Evolutionary conservation across 805 yeast genomes (phyloP), one percentile per base, ranked within the genome.

Genomic region (Hanseniaspora clermontiae): DNA sequence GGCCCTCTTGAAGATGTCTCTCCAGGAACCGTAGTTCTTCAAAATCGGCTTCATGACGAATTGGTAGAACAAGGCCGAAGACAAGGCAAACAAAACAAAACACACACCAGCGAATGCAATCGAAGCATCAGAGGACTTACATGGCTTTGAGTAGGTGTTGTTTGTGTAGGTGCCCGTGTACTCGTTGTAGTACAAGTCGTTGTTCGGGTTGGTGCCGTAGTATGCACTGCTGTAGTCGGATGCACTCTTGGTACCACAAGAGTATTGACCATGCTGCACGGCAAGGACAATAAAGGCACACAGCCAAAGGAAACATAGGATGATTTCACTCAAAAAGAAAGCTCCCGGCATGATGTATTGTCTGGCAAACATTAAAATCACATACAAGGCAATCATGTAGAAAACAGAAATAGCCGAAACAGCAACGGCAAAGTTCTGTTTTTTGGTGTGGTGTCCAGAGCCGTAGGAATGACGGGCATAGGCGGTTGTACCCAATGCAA

Each of bases 251-350:
- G 58, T 58, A 1, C 58, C 51, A 59, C 74, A 71, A 14, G 66
- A 59, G 20, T 59, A 62, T 14, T 64, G 62, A 42, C 72, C 68
- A 52, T 65, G 64, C 4, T 62, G 60, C 11, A 67, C 58, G 7
- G 72, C 71, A 14, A 64, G 60, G 24, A 71, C 71, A 50, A 71
- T 64, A 50, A 70, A 71, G 1, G 68, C 65, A 49, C 66, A 60
- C n/a, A 71, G 55, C 72, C 72, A 70, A 20, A 71, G 51, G 32
- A 68, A 48, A 14, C 63, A 47, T 42, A 70, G 31, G 7, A 70
- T 31, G 5, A 62, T 39, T 57, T 71, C 74, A 20, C 62, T 57
- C 8, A 65, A 19, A 9, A 68, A 52, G 34, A 66, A 39, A 1
- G 62, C 57, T 42, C 71, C 71, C 9, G 66, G 63, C 27, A 63